These are phyloP conservation scores for Uronychia setigera DNA, from an alignment of 73 alveolate species.

Conservation along the genomic window DNA sequence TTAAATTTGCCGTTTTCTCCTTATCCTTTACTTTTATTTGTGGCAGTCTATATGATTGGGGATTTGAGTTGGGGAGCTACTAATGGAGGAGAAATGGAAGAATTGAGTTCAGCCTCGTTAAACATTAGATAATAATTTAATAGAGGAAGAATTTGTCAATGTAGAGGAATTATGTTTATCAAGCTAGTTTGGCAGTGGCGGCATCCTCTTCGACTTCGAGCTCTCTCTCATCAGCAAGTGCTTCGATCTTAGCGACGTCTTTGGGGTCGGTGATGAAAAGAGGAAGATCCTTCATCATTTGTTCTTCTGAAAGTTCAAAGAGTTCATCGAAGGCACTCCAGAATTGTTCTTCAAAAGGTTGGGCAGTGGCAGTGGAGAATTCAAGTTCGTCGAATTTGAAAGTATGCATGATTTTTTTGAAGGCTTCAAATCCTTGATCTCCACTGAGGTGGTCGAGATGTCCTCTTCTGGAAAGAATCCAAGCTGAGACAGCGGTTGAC, in stretches of 20 bases:
- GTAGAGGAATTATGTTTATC: background rate
- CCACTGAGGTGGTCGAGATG: conserved; percentile 27
- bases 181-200: background rate
- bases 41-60: too few species aligned
- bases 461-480: conserved; percentile 36
- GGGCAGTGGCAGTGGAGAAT: conserved; percentile 35
- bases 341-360: conserved; percentile 59
- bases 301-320: conserved; percentile 45
- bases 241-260: conserved; percentile 51
- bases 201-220: background rate
- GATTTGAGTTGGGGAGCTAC: background rate
- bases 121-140: background rate
- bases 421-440: conserved; percentile 44
- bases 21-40: too few species aligned
- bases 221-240: conserved; percentile 4
- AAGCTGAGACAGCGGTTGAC: conserved; percentile 25
- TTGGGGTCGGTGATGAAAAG: conserved; percentile 45
- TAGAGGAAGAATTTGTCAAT: background rate
- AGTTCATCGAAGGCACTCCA: conserved; percentile 30
- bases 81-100: background rate
- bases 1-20: too few species aligned
- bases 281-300: conserved; percentile 39
- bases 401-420: conserved; percentile 18
- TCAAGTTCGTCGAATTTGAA: conserved; percentile 25
- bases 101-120: background rate